phyloP scores from a whole-genome alignment of 257 asterid genomes.

The Nicotiana paniculata region DNA sequence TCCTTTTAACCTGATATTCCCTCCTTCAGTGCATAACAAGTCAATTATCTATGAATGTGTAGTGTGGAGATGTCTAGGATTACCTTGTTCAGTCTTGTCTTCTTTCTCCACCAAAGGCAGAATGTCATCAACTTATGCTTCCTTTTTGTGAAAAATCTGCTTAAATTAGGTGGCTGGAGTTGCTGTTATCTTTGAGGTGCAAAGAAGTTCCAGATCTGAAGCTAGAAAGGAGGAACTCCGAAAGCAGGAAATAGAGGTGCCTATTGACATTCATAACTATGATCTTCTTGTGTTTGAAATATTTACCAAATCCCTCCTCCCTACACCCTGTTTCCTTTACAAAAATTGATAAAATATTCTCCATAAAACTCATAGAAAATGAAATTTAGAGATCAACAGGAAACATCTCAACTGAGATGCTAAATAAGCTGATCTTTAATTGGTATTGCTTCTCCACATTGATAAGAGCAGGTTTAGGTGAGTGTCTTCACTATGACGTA shows the following conservation, averaged over 20 bases:
- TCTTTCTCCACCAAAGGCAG: background rate
- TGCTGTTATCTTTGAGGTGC: constrained; percentile 71
- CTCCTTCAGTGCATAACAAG: background rate
- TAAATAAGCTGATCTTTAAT: background rate
- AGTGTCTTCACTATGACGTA: background rate
- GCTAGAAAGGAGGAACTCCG: constrained; percentile 80
- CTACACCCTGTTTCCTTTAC: background rate
- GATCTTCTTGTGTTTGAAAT: background rate
- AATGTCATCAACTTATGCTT: background rate
- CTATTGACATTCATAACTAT: background rate
- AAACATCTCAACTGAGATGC: background rate
- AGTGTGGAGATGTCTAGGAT: background rate
- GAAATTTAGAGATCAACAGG: background rate
- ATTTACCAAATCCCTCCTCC: background rate
- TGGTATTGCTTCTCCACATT: background rate
- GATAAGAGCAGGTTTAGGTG: background rate
- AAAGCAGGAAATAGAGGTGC: constrained; percentile 61
- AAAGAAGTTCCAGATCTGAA: constrained; percentile 76
- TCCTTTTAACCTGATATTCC: background rate
- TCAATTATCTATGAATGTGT: background rate
- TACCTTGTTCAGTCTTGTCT: background rate
- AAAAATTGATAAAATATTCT: background rate
- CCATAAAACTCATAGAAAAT: background rate
- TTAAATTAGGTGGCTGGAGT: constrained; percentile 61
- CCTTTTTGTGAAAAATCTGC: background rate